phyloP scores from a whole-genome alignment of 257 asterid genomes.

The Petunia axillaris region DNA sequence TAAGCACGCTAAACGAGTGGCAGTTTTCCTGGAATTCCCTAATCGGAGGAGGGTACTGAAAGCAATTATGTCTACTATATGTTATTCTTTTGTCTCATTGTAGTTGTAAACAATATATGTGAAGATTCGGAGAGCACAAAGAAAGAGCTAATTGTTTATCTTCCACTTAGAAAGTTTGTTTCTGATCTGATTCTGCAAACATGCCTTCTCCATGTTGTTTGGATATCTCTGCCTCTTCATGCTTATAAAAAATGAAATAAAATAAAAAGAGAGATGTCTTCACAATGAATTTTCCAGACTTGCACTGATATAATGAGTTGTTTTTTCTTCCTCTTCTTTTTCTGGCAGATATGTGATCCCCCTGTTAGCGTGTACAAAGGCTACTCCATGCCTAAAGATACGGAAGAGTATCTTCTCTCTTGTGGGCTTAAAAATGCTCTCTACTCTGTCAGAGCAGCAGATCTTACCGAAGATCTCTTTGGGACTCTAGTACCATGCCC shows the following conservation, averaged over 20 bases:
- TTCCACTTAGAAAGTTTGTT: conserved; percentile 9
- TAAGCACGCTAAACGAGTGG: neutral
- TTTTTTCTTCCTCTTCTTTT: conserved; percentile 34
- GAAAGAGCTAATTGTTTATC: conserved; percentile 10
- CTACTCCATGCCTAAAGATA: conserved; percentile 75
- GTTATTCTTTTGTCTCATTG: conserved; percentile 7
- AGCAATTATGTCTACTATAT: neutral
- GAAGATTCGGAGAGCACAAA: neutral
- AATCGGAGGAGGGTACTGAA: conserved; percentile 4
- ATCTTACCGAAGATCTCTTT: conserved; percentile 72
- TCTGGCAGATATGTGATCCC: conserved; percentile 80
- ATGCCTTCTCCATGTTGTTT: conserved; percentile 11
- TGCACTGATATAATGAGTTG: conserved; percentile 25
- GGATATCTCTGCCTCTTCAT: neutral
- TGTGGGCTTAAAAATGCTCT: conserved; percentile 91
- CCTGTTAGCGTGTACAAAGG: conserved; percentile 95
- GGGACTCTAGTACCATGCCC: conserved; percentile 80
- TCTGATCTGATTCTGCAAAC: neutral
- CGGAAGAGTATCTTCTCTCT: conserved; percentile 80
- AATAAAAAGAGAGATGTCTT: neutral
- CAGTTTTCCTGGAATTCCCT: neutral
- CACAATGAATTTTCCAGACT: conserved; percentile 2
- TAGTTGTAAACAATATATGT: neutral
- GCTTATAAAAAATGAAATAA: neutral
- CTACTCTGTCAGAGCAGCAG: conserved; percentile 80